Evolutionary conservation across 2,329 filamentous ascomycete genomes (phyloP), one percentile per base, ranked within the genome.

Genomic region (Helotiales sp.): DNA sequence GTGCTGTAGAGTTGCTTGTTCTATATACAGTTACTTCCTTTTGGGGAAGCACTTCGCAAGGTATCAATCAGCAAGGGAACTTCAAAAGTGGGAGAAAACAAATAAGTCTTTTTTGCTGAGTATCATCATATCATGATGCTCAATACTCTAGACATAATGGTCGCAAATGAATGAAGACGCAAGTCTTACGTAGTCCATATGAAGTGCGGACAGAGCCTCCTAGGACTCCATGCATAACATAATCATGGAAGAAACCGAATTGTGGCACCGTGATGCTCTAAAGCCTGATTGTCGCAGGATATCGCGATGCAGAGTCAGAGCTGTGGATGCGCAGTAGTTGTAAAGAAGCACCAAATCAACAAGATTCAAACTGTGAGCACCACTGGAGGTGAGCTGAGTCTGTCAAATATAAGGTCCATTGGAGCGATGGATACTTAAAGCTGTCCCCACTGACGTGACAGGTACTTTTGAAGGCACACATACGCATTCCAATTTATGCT

Each of bases 201-300:
- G 84, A 3, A 85, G 75, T 0, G 83, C 82, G 2, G 83, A 50
- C 0, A 85, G 70, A 11, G 83, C 82, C n/a, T n/a, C n/a, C n/a
- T 6, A 86, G 76, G n/a, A 86, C 77, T 5, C 78, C 79, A 7
- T 81, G 80, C 73, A 86, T 80, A 15, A 85, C 80, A 68, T 82
- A 85, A 17, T 79, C 80, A 66, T 80, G 79, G 0, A 75, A 67
- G 43, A 86, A 80, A 2, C 79, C 84, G 20, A 84, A 74, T 13
- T 79, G 77, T 17, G 84, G 81, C 1, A 73, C 69, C 24, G 65
- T 69, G 11, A 64, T 67, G 10, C 63, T 63, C 70, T 63, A 82
- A 47, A 85, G 79, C 76, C 40, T 81, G 78, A 3, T 83, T 65
- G 61, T 58, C 10, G 76, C 73, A 0, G 79, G 76, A 49, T n/a